phyloP scores from a whole-genome alignment of 2,329 filamentous ascomycete genomes.

The Cladosporium sp. region DNA sequence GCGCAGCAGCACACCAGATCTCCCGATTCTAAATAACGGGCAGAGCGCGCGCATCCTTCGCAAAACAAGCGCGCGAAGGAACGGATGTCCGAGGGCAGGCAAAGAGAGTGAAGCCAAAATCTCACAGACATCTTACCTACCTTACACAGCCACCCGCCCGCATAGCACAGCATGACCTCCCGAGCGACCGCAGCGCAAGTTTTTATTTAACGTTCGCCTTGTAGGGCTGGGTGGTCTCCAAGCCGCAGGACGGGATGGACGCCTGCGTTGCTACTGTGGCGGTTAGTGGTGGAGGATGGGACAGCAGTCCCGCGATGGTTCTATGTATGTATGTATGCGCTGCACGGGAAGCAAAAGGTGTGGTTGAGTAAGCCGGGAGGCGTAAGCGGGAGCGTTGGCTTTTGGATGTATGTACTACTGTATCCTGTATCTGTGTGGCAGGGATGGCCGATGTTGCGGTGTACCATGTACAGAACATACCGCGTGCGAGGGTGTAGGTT shows the following conservation, averaged over 20 bases:
- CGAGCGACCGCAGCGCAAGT: neutral
- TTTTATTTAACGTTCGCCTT: neutral
- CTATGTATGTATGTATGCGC: neutral
- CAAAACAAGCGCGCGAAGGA: neutral
- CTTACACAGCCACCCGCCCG: neutral
- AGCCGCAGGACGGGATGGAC: constrained; percentile 11
- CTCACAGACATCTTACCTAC: neutral
- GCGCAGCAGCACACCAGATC: neutral
- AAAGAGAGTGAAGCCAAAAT: neutral
- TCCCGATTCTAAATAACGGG: neutral
- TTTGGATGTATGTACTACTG: neutral
- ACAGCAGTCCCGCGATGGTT: neutral
- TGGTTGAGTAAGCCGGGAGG: constrained; percentile 3
- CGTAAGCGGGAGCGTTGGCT: neutral
- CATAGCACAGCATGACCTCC: neutral
- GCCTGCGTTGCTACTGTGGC: constrained; percentile 21
- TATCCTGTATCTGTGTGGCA: neutral
- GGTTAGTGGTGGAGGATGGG: neutral
- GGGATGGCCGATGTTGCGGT: constrained; percentile 1
- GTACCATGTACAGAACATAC: neutral
- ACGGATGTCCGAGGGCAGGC: neutral
- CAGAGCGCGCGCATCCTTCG: neutral
- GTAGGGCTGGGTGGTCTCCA: constrained; percentile 7
- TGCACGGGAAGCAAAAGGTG: neutral
- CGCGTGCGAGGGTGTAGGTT: constrained; percentile 4